These are phyloP conservation scores for Rubroboletus pulcherrimus DNA, from an alignment of 768 basidiomycete genomes.

Conservation along the genomic window DNA sequence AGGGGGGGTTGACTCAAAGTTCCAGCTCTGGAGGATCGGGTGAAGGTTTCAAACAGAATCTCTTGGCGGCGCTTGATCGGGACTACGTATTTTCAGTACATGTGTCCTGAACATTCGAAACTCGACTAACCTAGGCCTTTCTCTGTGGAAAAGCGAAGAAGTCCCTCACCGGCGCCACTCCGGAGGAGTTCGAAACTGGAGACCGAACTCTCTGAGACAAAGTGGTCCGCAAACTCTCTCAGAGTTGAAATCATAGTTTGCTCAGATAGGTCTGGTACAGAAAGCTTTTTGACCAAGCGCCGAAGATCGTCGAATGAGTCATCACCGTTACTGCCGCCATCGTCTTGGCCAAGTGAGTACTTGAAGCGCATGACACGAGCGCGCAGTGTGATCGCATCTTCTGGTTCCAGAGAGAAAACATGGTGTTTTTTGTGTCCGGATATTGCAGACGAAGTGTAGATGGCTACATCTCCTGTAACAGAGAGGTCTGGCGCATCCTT, in stretches of 20 bases:
- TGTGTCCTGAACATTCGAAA: background rate
- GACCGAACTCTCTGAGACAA: conserved; percentile 73
- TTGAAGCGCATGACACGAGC: conserved; percentile 87
- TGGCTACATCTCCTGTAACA: conserved; percentile 34
- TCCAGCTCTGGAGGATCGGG: conserved; percentile 45
- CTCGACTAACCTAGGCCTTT: conserved; percentile 36
- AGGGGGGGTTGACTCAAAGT: conserved; percentile 55
- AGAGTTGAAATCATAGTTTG: conserved; percentile 59
- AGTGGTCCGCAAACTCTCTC: conserved; percentile 74
- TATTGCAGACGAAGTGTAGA: conserved; percentile 43
- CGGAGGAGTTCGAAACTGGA: conserved; percentile 96
- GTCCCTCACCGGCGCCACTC: conserved; percentile 85
- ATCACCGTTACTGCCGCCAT: conserved; percentile 50
- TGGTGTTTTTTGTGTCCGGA: conserved; percentile 69
- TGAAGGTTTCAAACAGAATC: conserved; percentile 76
- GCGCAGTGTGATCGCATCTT: conserved; percentile 90
- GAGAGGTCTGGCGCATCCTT: conserved; percentile 34
- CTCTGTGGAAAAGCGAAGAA: conserved; percentile 79
- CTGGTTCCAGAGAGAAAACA: conserved; percentile 70
- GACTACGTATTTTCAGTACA: conserved; percentile 42
- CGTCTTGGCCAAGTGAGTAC: conserved; percentile 58
- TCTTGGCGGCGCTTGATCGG: conserved; percentile 63
- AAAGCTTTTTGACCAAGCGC: conserved; percentile 62
- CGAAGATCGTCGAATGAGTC: conserved; percentile 62
- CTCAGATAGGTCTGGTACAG: conserved; percentile 52